These are phyloP conservation scores for Xylariaceae sp. DNA, from an alignment of 2,329 filamentous ascomycete genomes.

Conservation along the genomic window DNA sequence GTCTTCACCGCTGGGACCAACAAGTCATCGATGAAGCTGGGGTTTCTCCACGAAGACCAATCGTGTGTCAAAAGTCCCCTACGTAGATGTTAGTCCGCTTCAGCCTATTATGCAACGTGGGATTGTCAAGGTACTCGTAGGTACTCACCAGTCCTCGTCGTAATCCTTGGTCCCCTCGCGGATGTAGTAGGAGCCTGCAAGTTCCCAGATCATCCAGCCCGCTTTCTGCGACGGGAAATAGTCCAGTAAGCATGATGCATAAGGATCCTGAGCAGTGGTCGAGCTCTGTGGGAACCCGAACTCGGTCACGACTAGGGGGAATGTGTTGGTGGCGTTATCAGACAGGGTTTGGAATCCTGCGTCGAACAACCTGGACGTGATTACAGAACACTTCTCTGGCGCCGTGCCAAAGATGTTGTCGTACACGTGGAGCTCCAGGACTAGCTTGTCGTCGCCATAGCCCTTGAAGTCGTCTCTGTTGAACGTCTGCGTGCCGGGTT, in stretches of 20 bases:
- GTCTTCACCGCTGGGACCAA: constrained; percentile 21
- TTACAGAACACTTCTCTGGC: constrained; percentile 40
- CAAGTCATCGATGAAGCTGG: constrained; percentile 36
- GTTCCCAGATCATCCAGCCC: constrained; percentile 54
- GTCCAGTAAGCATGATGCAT: constrained; percentile 45
- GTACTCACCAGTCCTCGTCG: constrained; percentile 46
- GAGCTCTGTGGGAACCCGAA: constrained; percentile 48
- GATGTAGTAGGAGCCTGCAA: constrained; percentile 55
- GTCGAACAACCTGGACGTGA: constrained; percentile 41
- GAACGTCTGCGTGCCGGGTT: constrained; percentile 42
- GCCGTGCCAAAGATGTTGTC: constrained; percentile 36
- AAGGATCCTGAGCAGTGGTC: constrained; percentile 41
- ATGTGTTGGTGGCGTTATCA: constrained; percentile 34
- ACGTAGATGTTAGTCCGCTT: constrained; percentile 1
- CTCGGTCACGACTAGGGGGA: constrained; percentile 49
- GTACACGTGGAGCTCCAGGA: constrained; percentile 58
- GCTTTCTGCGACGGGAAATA: constrained; percentile 45
- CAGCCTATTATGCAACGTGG: not conserved
- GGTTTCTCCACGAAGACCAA: constrained; percentile 46
- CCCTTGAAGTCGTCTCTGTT: constrained; percentile 41
- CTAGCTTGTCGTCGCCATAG: constrained; percentile 49
- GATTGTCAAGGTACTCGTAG: not conserved
- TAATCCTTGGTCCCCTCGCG: constrained; percentile 46
- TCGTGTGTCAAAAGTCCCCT: constrained; percentile 48
- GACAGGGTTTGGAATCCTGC: constrained; percentile 49